Evolutionary conservation across 2,329 filamentous ascomycete species (phyloP).

Genomic region (Penicillium polonicum): DNA sequence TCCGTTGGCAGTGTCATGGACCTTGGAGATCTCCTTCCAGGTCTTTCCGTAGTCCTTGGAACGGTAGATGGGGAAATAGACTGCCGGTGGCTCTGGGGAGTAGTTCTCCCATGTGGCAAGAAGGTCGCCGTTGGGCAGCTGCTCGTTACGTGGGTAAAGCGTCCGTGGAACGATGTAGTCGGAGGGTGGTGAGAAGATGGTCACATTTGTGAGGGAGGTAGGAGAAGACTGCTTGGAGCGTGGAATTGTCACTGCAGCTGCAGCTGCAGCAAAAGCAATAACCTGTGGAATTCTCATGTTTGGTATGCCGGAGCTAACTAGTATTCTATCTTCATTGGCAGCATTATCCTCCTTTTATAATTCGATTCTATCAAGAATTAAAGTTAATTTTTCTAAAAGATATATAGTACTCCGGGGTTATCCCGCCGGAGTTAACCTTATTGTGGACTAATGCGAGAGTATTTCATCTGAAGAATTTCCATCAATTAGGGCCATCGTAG

Average conservation of each 20-base stretch:
- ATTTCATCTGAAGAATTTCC: slow-evolving; percentile 10
- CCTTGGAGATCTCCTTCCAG: slow-evolving; percentile 63
- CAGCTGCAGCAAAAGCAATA: slow-evolving; percentile 13
- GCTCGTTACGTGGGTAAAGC: slow-evolving; percentile 52
- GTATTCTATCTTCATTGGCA: background rate
- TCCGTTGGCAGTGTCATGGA: slow-evolving; percentile 63
- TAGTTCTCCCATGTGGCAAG: slow-evolving; percentile 59
- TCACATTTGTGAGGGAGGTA: slow-evolving; percentile 31
- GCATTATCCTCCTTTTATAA: slow-evolving; percentile 7
- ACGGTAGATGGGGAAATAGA: slow-evolving; percentile 53
- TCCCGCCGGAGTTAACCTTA: slow-evolving; percentile 26
- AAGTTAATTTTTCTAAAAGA: background rate
- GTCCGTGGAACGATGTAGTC: slow-evolving; percentile 49
- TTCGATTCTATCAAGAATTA: background rate
- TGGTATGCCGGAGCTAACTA: background rate
- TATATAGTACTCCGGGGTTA: slow-evolving; percentile 5
- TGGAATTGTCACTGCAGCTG: slow-evolving; percentile 9
- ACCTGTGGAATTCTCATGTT: slow-evolving; percentile 18
- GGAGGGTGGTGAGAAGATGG: slow-evolving; percentile 46
- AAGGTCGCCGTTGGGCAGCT: slow-evolving; percentile 47
- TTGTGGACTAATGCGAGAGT: slow-evolving; percentile 13
- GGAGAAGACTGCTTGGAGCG: slow-evolving; percentile 15
- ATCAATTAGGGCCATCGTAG: slow-evolving; percentile 8
- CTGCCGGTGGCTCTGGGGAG: slow-evolving; percentile 53
- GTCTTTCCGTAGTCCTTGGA: slow-evolving; percentile 56